These are phyloP conservation scores for Sclerospora graminicola DNA, from an alignment of 352 stramenopile species.

Conservation along the genomic window DNA sequence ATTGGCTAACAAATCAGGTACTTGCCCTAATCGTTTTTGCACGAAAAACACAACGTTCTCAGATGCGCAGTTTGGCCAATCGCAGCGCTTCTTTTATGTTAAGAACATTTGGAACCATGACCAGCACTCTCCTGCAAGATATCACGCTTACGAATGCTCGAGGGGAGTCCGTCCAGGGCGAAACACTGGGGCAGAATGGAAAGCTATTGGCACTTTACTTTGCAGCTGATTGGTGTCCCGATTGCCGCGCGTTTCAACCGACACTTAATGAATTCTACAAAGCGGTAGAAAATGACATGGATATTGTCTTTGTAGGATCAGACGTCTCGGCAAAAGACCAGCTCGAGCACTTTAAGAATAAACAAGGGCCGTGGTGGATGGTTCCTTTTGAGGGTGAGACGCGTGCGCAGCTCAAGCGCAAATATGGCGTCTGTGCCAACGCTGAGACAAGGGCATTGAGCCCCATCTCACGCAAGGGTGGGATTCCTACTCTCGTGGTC, in stretches of 20 bases:
- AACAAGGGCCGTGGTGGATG: constrained; percentile 70
- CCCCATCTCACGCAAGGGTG: constrained; percentile 48
- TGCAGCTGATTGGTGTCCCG: constrained; percentile 71
- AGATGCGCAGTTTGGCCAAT: too few species aligned
- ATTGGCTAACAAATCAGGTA: too few species aligned
- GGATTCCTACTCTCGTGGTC: constrained; percentile 71
- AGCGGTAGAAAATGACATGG: constrained; percentile 35
- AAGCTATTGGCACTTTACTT: constrained; percentile 75
- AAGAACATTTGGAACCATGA: constrained; percentile 29
- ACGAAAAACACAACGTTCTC: too few species aligned
- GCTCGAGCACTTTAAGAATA: constrained; percentile 47
- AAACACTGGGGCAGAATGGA: constrained; percentile 28
- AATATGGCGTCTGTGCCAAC: constrained; percentile 64
- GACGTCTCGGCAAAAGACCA: constrained; percentile 52
- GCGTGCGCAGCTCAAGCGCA: constrained; percentile 65
- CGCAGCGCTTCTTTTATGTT: too few species aligned
- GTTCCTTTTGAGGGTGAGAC: constrained; percentile 54
- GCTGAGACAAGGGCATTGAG: constrained; percentile 49
- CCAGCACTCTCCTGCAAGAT: constrained; percentile 31
- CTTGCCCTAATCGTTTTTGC: too few species aligned
- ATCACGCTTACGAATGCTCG: constrained; percentile 47
- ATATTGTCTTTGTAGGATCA: constrained; percentile 76
- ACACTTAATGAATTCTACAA: constrained; percentile 66
- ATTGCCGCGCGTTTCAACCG: constrained; percentile 75
- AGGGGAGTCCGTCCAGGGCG: constrained; percentile 32